Conservation (phyloP, 2,329 filamentous ascomycete species). For the Leptographium procerum region DNA sequence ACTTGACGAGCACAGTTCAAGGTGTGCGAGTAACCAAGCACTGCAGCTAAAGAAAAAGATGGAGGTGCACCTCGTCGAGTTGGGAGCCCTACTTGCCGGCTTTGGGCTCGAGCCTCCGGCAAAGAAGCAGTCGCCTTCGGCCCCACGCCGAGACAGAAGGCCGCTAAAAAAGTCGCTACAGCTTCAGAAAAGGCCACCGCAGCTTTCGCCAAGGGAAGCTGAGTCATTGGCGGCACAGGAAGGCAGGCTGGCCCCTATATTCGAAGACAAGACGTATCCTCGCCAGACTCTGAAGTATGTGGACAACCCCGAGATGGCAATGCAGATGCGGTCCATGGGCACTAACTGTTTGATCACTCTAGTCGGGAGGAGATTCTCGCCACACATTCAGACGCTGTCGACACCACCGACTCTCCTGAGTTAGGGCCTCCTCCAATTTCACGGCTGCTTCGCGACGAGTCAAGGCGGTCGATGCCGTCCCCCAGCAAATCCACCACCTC, state of each 20-base stretch:
- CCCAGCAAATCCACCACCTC: constrained; percentile 16
- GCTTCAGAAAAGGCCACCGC: constrained; percentile 40
- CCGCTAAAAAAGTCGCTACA: constrained; percentile 25
- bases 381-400: constrained; percentile 36
- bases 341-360: constrained; percentile 12
- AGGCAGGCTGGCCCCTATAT: constrained; percentile 52
- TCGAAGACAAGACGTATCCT: constrained; percentile 57
- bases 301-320: not conserved
- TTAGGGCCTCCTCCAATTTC: constrained; percentile 53
- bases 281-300: constrained; percentile 57
- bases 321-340: too few relatives aligned
- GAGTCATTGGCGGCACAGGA: constrained; percentile 39
- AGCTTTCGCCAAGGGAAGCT: constrained; percentile 43
- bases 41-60: constrained; percentile 59
- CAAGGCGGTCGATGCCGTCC: constrained; percentile 17
- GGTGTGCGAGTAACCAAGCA: constrained; percentile 53
- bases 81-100: constrained; percentile 53
- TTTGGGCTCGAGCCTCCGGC: constrained; percentile 50
- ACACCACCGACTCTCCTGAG: constrained; percentile 52
- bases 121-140: constrained; percentile 33
- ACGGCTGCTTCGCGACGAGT: constrained; percentile 24
- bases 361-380: constrained; percentile 53
- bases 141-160: constrained; percentile 30
- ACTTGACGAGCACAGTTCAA: constrained; percentile 47
- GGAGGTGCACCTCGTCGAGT: constrained; percentile 60